These are phyloP conservation scores for Trichoderma reesei DNA, from an alignment of 495 filamentous ascomycete species.

Conservation along the genomic window DNA sequence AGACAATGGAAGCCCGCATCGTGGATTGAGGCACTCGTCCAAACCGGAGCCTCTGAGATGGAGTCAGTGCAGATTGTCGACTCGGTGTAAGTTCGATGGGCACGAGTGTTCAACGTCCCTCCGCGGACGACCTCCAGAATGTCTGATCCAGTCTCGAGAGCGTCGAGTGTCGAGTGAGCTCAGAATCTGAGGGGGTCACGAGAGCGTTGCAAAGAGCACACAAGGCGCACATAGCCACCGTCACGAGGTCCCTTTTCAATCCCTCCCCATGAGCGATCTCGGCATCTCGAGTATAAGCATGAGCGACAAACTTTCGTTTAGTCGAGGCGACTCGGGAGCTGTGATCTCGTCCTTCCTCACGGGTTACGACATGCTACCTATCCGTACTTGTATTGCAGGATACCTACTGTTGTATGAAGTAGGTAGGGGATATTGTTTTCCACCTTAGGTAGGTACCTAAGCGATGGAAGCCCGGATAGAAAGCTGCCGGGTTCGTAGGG, in stretches of 20 bases:
- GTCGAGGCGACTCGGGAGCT: neutral
- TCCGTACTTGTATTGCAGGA: neutral
- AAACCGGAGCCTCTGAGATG: neutral
- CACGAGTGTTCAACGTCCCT: too few species aligned
- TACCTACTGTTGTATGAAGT: too few species aligned
- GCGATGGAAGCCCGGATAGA: neutral
- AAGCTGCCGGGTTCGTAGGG: neutral
- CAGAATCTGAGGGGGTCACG: too few species aligned
- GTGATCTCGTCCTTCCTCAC: neutral
- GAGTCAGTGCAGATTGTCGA: neutral
- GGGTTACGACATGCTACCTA: neutral
- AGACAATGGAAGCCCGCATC: neutral
- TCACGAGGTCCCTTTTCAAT: neutral
- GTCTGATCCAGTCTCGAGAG: too few species aligned
- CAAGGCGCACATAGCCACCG: too few species aligned
- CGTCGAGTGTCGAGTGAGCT: too few species aligned
- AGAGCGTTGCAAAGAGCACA: too few species aligned
- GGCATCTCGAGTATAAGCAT: neutral
- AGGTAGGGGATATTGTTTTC: too few species aligned
- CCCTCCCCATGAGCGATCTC: neutral
- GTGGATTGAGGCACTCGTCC: neutral
- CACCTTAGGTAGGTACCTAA: too few species aligned
- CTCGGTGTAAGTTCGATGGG: too few species aligned
- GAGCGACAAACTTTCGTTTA: neutral
- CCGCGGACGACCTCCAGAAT: too few species aligned